Conservation (phyloP, 2,329 filamentous ascomycete species). For the Colletotrichum paranaense region DNA sequence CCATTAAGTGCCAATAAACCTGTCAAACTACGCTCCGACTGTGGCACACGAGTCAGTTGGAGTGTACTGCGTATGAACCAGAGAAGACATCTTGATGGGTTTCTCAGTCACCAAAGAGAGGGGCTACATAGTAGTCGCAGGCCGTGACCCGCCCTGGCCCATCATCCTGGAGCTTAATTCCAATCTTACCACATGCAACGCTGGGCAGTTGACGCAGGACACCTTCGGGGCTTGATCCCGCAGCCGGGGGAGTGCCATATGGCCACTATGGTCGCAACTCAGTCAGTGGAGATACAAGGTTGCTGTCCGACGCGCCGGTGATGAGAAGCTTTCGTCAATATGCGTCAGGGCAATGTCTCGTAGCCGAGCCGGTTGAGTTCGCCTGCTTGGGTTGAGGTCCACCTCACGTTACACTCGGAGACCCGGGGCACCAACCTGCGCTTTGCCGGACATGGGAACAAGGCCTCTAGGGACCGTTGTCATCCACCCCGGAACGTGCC, state of each 20-base stretch:
- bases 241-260: neutral
- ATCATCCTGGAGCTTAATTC: conserved; percentile 23
- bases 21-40: conserved; percentile 19
- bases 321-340: conserved; percentile 33
- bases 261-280: neutral
- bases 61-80: conserved; percentile 13
- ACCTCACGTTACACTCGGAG: conserved; percentile 35
- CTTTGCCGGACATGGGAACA: conserved; percentile 27
- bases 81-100: conserved; percentile 9
- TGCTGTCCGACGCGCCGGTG: conserved; percentile 20
- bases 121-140: neutral
- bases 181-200: conserved; percentile 13
- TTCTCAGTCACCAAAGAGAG: conserved; percentile 5
- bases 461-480: conserved; percentile 18
- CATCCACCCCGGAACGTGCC: conserved; percentile 14
- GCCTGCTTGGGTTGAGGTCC: conserved; percentile 23
- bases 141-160: conserved; percentile 5
- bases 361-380: conserved; percentile 15
- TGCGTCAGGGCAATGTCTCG: conserved; percentile 13
- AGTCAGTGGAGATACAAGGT: conserved; percentile 19
- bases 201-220: neutral
- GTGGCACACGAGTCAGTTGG: conserved; percentile 23
- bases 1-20: conserved; percentile 22
- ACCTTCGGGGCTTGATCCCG: conserved; percentile 4
- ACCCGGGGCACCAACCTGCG: conserved; percentile 15